phyloP scores from a whole-genome alignment of 345 rosid genomes.

The Gossypium herbaceum region DNA sequence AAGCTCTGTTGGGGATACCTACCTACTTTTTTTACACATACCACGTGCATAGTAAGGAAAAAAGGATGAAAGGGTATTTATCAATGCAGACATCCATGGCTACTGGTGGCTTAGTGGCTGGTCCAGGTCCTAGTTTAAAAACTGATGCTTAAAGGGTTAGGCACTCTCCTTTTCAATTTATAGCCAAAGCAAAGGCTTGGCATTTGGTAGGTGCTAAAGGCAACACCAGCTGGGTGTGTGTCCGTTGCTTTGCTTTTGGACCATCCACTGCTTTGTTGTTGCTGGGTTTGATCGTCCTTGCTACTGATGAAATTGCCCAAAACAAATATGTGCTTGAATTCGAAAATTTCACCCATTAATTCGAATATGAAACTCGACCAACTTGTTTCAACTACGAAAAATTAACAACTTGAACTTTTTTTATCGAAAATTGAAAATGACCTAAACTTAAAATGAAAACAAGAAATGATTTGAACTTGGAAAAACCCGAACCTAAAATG shows the following conservation, averaged over 20 bases:
- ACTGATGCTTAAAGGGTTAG: neutral
- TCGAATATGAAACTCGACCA: too few relatives aligned
- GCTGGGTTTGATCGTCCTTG: neutral
- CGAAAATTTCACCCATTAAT: too few relatives aligned
- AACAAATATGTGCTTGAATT: too few relatives aligned
- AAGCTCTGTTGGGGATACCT: neutral
- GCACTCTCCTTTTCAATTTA: slow-evolving; percentile 4
- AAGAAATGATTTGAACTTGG: too few relatives aligned
- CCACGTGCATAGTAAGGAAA: slow-evolving; percentile 26
- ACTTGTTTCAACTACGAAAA: too few relatives aligned
- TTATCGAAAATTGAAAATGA: too few relatives aligned
- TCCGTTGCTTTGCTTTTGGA: neutral
- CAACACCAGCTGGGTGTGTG: neutral
- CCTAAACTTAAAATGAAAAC: too few relatives aligned
- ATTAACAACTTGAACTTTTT: too few relatives aligned
- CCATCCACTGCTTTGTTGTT: neutral
- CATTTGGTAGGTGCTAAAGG: neutral
- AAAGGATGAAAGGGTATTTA: neutral
- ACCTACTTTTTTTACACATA: slow-evolving; percentile 11
- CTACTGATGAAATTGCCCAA: neutral
- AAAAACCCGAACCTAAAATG: too few relatives aligned
- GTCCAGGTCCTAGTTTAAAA: slow-evolving; percentile 9
- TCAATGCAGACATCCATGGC: neutral
- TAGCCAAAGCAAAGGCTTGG: slow-evolving; percentile 2
- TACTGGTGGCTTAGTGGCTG: neutral